Percentiles rank a stretch among this genome's conserved stretches.
These are phyloP conservation scores for Solanum ossicruentum DNA, from an alignment of 257 asterid genomes.

Conservation along the genomic window DNA sequence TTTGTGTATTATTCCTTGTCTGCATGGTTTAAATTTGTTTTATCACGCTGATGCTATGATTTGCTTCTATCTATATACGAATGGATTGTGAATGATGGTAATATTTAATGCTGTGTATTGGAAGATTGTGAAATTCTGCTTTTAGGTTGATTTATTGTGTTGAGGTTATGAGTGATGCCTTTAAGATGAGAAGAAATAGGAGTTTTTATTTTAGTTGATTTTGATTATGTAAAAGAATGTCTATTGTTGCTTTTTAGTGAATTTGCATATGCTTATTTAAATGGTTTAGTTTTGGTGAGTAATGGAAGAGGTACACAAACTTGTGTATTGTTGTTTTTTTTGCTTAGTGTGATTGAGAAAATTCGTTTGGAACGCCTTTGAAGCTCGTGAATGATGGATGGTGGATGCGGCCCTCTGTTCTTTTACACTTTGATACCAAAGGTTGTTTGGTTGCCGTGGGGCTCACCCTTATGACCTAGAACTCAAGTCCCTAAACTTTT, in stretches of 20 bases:
- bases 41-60: neutral
- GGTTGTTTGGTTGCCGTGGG: no score
- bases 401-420: no score
- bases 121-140: neutral
- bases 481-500: no score
- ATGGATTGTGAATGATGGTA: no score
- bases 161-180: neutral
- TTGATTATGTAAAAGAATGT: neutral
- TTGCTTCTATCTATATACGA: neutral
- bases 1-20: neutral
- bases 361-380: no score
- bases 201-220: neutral
- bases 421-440: no score
- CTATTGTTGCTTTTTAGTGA: neutral
- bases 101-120: neutral
- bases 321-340: no score
- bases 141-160: neutral
- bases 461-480: no score
- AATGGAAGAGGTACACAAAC: neutral
- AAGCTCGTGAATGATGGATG: no score
- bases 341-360: no score
- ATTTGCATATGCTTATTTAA: neutral
- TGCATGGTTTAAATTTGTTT: neutral
- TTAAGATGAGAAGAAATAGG: neutral
- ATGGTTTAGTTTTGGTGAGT: neutral